phyloP scores from a whole-genome alignment of 176 grass and related monocot genomes.

The Eleusine coracana region DNA sequence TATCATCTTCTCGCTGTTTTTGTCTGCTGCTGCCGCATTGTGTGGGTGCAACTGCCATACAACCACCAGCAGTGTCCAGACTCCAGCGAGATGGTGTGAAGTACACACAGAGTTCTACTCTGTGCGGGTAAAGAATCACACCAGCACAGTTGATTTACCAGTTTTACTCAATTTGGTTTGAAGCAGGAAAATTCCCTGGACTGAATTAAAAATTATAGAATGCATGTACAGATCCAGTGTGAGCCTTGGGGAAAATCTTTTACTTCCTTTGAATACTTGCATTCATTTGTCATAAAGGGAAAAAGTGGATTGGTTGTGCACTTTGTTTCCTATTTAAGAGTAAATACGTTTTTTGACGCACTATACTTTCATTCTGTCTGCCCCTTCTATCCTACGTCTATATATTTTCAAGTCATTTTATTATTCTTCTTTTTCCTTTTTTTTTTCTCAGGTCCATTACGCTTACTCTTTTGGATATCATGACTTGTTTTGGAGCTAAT shows the following conservation, averaged over 20 bases:
- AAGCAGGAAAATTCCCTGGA: not conserved
- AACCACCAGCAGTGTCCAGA: not conserved
- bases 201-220: not conserved
- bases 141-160: constrained; percentile 29
- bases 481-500: constrained; percentile 33
- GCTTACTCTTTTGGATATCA: constrained; percentile 33
- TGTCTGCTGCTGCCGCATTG: constrained; percentile 23
- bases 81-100: not conserved
- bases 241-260: not conserved
- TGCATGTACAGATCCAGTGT: not conserved
- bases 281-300: not conserved
- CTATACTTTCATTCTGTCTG: not conserved
- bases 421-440: constrained; percentile 4
- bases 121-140: constrained; percentile 16
- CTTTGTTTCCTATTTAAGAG: not conserved
- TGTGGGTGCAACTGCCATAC: constrained; percentile 13
- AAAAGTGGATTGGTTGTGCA: constrained; percentile 16
- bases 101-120: constrained; percentile 22
- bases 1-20: constrained; percentile 22
- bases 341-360: constrained; percentile 3
- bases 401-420: constrained; percentile 40
- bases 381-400: not conserved
- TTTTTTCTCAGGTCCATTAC: constrained; percentile 48
- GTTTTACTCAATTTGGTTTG: not conserved
- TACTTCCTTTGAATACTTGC: not conserved